Base-by-base conservation (phyloP, 1,139 yeast species). In the Casaregolazyma lundiana region DNA sequence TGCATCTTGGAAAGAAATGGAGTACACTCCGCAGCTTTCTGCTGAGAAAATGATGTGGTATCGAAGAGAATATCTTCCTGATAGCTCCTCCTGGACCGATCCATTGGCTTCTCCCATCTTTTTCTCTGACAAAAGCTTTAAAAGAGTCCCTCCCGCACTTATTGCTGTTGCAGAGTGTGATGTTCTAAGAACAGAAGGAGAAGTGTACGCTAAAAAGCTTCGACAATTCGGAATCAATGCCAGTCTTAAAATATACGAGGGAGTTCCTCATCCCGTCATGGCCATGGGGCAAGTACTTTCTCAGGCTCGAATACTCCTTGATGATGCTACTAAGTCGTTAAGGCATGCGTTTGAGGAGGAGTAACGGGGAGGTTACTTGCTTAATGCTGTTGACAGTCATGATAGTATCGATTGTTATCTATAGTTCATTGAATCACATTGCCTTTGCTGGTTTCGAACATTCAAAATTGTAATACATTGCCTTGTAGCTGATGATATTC, bases 31-130 rank as follows among this genome's bases (percentile, higher is more conserved):
- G 2, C 76, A 72, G 51, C 60, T 73, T 34, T 75, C 76, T 2
- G 75, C 75, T 5, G 69, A 65, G 30, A 73, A 73, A 53, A 72
- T 72, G 76, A 53, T 70, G 35, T 73, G 76, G 76, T 73, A 71
- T 49, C 56, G 76, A 49, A 57, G 64, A 13, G 52, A 69, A 6
- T 73, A 73, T 48, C 61, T 72, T 35, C 75, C 74, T 5, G 59
- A 67, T 26, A 63, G 60, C 3, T 64, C 61, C 4, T 60, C 75
- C 0, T 73, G 72, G 52, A 64, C 74, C 1, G 69, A 74, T 15
- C 76, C 76, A 1, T 50, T 71, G 29, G 71, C 70, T 49, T 71
- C 69, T 48, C 54, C 70, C 1, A 68, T 67, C 36, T 70, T 70
- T 44, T 71, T 67, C 50, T 49, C 69, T 17, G 24, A 19, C 19